These are phyloP conservation scores for Talaromyces borbonicus DNA, from an alignment of 495 filamentous ascomycete species.

Conservation along the genomic window DNA sequence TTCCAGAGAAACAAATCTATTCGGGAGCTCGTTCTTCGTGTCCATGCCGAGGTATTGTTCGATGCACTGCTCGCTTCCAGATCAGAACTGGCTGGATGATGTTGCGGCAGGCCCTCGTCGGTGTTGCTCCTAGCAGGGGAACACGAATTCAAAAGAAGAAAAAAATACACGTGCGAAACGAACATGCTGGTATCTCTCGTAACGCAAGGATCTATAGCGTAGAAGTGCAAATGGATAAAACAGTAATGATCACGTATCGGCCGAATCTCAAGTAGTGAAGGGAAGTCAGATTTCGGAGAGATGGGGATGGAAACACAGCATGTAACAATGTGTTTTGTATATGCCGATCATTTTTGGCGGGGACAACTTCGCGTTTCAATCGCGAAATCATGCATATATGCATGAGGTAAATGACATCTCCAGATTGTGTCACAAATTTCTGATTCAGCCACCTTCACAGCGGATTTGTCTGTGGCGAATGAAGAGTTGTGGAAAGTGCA, in stretches of 20 bases:
- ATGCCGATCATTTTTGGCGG: conserved; percentile 6
- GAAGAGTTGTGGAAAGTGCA: not conserved
- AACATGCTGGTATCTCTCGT: conserved; percentile 39
- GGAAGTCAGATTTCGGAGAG: conserved; percentile 18
- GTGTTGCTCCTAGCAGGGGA: not conserved
- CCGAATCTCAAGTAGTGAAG: conserved; percentile 24
- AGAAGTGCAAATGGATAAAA: conserved; percentile 13
- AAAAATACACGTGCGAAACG: conserved; percentile 1
- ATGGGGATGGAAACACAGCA: conserved; percentile 13
- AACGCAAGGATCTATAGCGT: conserved; percentile 36
- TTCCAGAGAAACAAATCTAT: too few relatives aligned
- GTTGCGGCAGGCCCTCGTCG: too few relatives aligned
- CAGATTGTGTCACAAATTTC: conserved; percentile 15
- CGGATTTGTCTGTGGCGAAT: not conserved
- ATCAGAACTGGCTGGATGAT: too few relatives aligned
- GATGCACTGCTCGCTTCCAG: too few relatives aligned
- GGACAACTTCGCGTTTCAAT: conserved; percentile 4
- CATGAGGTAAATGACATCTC: conserved; percentile 20
- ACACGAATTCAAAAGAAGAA: not conserved
- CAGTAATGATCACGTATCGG: conserved; percentile 12
- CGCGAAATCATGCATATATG: conserved; percentile 4
- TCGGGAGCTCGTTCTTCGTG: too few relatives aligned
- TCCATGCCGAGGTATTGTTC: too few relatives aligned
- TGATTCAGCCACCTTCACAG: conserved; percentile 14
- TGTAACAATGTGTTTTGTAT: not conserved